Evolutionary conservation across 345 rosid genomes (phyloP).

Genomic region (Moringa oleifera): DNA sequence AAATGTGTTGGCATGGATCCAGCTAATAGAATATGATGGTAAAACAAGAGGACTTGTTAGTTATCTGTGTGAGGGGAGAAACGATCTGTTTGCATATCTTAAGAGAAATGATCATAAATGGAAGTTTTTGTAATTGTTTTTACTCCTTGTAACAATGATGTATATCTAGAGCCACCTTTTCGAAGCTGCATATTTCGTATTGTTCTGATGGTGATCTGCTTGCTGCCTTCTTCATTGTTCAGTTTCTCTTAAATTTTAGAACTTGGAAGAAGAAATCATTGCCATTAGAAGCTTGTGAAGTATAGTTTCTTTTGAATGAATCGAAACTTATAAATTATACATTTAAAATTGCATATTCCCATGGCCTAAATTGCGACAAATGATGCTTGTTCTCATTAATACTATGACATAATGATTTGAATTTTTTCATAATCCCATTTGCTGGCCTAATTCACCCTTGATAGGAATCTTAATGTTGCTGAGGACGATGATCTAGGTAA

Average conservation of each 20-base stretch:
- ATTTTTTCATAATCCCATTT: slow-evolving; percentile 10
- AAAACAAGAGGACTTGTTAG: background rate
- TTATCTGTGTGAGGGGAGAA: background rate
- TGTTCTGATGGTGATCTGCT: background rate
- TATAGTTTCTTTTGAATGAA: no score
- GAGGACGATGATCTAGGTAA: slow-evolving; percentile 68
- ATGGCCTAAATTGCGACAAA: background rate
- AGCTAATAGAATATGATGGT: background rate
- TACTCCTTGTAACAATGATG: no score
- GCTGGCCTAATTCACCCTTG: slow-evolving; percentile 22
- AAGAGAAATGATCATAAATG: no score
- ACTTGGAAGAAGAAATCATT: no score
- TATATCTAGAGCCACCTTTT: background rate
- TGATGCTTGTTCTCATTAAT: slow-evolving; percentile 6
- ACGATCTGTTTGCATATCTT: background rate
- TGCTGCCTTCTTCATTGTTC: no score
- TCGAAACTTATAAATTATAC: background rate
- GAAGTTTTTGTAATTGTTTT: no score
- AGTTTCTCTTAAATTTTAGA: background rate
- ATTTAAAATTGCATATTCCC: background rate
- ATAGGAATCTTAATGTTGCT: slow-evolving; percentile 81
- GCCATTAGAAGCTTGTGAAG: background rate
- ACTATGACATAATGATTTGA: slow-evolving; percentile 8
- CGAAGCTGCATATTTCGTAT: background rate
- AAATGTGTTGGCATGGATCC: background rate